These are phyloP conservation scores for Mortierella sp. DNA, from an alignment of 371 early-diverging fungal species.

Conservation along the genomic window DNA sequence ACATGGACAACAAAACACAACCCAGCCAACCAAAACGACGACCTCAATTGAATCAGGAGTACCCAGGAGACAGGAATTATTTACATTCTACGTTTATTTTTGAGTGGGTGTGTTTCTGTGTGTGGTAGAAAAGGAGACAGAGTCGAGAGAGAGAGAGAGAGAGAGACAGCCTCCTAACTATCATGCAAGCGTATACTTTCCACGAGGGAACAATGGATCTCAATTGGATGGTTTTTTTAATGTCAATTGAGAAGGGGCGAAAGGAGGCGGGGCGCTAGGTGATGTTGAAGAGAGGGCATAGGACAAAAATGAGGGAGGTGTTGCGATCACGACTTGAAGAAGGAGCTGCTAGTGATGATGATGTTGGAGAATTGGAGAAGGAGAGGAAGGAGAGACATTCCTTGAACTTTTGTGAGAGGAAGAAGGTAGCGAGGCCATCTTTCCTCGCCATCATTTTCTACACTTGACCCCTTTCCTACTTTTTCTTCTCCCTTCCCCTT, in stretches of 20 bases:
- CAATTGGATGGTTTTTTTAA: no score
- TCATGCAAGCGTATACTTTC: no score
- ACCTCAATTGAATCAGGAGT: conserved; percentile 8
- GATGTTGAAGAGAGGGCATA: not conserved
- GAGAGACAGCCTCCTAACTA: no score
- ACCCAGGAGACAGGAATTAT: conserved; percentile 8
- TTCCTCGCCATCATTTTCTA: not conserved
- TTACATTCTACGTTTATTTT: not conserved
- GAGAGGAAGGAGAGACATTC: not conserved
- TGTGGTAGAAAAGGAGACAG: no score
- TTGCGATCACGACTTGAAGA: not conserved
- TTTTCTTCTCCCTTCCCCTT: not conserved
- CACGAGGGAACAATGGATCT: no score
- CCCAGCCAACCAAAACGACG: not conserved
- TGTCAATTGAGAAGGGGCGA: no score
- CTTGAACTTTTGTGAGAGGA: not conserved
- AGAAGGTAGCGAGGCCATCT: not conserved
- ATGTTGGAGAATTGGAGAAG: not conserved
- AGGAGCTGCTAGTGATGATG: not conserved
- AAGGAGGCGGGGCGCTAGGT: not conserved
- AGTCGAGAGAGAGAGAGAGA: no score
- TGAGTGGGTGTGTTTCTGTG: not conserved
- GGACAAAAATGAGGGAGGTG: not conserved
- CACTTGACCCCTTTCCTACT: not conserved
- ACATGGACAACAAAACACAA: not conserved